Percentiles rank a stretch among this genome's conserved stretches.
Evolutionary conservation across 352 stramenopile species (phyloP).

Genomic region (Phytopythium ostracodes): DNA sequence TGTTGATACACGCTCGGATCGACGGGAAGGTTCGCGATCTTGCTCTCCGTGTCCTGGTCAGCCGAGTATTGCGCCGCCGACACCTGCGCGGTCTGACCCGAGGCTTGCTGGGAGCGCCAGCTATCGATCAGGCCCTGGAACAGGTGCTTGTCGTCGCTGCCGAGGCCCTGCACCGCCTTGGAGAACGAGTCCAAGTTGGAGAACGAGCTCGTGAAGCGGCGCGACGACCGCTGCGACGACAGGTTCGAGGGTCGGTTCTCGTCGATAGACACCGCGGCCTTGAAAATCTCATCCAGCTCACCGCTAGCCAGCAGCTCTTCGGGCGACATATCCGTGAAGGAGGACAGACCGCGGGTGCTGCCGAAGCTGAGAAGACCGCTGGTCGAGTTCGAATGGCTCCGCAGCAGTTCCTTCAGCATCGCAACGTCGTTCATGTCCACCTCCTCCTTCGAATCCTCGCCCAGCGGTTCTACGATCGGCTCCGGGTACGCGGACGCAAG

Average conservation of each 20-base stretch:
- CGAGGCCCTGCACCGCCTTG: constrained; percentile 48
- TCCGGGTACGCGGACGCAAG: constrained; percentile 42
- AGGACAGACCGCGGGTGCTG: constrained; percentile 41
- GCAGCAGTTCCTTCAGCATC: constrained; percentile 70
- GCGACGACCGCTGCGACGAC: constrained; percentile 24
- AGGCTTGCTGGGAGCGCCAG: constrained; percentile 26
- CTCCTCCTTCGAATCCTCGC: constrained; percentile 50
- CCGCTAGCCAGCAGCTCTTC: constrained; percentile 74
- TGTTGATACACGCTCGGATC: constrained; percentile 33
- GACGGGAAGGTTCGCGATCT: constrained; percentile 33
- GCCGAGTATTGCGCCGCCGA: constrained; percentile 9
- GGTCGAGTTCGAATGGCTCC: constrained; percentile 51
- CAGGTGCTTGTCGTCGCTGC: constrained; percentile 61
- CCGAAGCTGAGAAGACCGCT: constrained; percentile 52
- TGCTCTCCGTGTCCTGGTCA: constrained; percentile 11
- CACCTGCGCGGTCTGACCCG: constrained; percentile 12
- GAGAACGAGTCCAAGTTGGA: constrained; percentile 53
- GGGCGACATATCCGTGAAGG: constrained; percentile 70
- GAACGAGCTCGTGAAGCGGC: constrained; percentile 51
- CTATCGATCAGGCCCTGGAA: constrained; percentile 67
- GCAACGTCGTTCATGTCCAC: constrained; percentile 58
- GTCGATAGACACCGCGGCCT: constrained; percentile 59
- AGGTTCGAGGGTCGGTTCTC: constrained; percentile 30
- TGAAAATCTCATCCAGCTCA: constrained; percentile 78
- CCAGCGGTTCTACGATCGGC: constrained; percentile 56